These are phyloP conservation scores for Lasiodiplodia sp. DNA, from an alignment of 2,329 filamentous ascomycete genomes.

Conservation along the genomic window DNA sequence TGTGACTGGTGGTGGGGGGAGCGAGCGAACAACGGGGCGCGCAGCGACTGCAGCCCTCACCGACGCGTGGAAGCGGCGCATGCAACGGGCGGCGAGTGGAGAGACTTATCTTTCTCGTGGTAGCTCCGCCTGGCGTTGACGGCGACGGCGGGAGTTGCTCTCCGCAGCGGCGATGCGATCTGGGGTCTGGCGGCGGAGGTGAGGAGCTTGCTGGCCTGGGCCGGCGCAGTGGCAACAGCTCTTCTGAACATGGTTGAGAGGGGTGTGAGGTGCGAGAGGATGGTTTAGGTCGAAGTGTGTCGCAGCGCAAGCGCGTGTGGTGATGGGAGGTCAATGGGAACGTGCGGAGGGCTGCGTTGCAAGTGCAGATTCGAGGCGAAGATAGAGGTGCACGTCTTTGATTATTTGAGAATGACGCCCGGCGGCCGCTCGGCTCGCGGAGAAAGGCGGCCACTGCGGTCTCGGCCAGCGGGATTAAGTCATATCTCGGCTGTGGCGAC, in stretches of 20 bases:
- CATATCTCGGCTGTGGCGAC: conserved; percentile 30
- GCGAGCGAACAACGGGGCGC: not conserved
- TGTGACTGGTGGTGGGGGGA: not conserved
- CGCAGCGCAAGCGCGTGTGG: conserved; percentile 24
- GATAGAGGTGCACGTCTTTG: conserved; percentile 26
- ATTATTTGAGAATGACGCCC: conserved; percentile 32
- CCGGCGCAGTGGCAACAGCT: conserved; percentile 61
- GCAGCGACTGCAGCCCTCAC: conserved; percentile 2
- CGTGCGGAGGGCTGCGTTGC: conserved; percentile 28
- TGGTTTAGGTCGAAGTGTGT: conserved; percentile 29
- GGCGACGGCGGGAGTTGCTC: conserved; percentile 51
- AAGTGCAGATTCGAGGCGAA: conserved; percentile 31
- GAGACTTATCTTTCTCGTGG: conserved; percentile 70
- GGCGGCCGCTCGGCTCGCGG: conserved; percentile 16
- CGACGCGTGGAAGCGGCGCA: conserved; percentile 2
- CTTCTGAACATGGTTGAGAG: conserved; percentile 63
- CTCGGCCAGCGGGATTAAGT: conserved; percentile 30
- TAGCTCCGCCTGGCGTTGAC: conserved; percentile 59
- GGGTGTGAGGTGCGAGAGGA: conserved; percentile 17
- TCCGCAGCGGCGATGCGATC: conserved; percentile 55
- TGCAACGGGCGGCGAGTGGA: conserved; percentile 7
- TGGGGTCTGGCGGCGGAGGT: conserved; percentile 58
- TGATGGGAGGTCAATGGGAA: conserved; percentile 35
- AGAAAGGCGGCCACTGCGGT: conserved; percentile 28
- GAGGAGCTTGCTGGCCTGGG: conserved; percentile 59